Evolutionary conservation across 2,329 filamentous ascomycete genomes (phyloP).

Genomic region (Apiospora kogelbergensis): DNA sequence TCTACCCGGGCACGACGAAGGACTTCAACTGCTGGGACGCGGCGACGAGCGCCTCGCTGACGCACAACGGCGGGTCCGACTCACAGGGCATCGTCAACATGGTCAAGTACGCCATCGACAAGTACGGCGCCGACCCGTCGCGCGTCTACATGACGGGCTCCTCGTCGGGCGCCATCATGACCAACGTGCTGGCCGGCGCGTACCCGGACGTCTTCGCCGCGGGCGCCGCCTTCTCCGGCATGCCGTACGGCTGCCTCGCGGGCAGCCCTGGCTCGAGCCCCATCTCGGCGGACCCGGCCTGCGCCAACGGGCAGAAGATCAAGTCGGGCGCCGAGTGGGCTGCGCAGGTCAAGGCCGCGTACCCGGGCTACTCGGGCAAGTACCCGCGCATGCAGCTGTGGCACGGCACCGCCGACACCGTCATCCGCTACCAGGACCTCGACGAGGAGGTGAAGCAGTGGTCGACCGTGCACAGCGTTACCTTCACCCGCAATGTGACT

Average conservation of each 20-base stretch:
- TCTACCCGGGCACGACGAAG: constrained; percentile 56
- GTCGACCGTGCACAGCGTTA: constrained; percentile 36
- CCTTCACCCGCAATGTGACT: constrained; percentile 14
- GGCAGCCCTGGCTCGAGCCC: constrained; percentile 37
- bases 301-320: constrained; percentile 45
- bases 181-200: constrained; percentile 46
- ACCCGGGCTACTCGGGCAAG: constrained; percentile 31
- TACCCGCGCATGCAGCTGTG: constrained; percentile 32
- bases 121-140: constrained; percentile 50
- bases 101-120: constrained; percentile 51
- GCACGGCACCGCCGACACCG: constrained; percentile 34
- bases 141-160: constrained; percentile 53
- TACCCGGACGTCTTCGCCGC: constrained; percentile 50
- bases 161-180: constrained; percentile 49
- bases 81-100: constrained; percentile 56
- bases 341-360: constrained; percentile 41
- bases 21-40: constrained; percentile 59
- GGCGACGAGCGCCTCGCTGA: constrained; percentile 37
- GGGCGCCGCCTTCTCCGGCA: constrained; percentile 44
- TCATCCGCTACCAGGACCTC: constrained; percentile 28
- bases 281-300: constrained; percentile 50
- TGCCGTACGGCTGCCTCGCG: constrained; percentile 44
- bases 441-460: constrained; percentile 35
- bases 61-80: constrained; percentile 56
- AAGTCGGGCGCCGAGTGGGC: constrained; percentile 49